Base-by-base conservation (phyloP, 2,329 filamentous ascomycete genomes). In the Pyrenochaeta sp. region DNA sequence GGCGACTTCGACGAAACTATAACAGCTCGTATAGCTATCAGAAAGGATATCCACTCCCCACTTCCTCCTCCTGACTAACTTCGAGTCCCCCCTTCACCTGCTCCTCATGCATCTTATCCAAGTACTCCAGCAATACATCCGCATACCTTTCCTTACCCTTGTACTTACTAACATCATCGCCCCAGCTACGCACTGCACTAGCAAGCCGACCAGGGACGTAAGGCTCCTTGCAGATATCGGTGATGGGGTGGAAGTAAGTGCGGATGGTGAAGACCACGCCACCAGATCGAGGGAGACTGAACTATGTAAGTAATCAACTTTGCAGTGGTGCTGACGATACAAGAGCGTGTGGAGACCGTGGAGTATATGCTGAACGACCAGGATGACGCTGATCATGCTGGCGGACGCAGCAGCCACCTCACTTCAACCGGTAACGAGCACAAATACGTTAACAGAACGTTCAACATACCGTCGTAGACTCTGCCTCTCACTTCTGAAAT, bases 121-220 rank as follows among this genome's bases (percentile, higher is more conserved):
- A 75, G 77, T 89, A 96, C 74, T 92, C 88, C 59, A 96, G 77
- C 71, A 96, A 67, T 0, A 94, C 88, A 27, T 89, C 86, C 22
- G 83, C 85, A 75, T 93, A 96, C 79, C 84, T 86, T 64, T 91
- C 90, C 72, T 84, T 87, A 0, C 92, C 91, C 79, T 95, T 95
- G 73, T 96, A 96, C 65, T 79, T 80, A 15, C 85, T 85, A 7
- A 95, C 91, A 78, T 92, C 88, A 43, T 90, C 87, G 0, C 89
- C 91, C 92, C 92, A 95, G 74, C 91, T 94, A 39, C 92, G 81
- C 3, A 96, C 80, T 5, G 91, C 91, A 66, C 89, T 91, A 2
- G 92, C 92, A 69, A 96, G 75, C 34, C 92, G 78, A 0, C 92
- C 91, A 0, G 92, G 91, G 0, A 96, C 91, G 73, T 91, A 91